phyloP scores from a whole-genome alignment of 139 green algal species.

The Haematococcus lacustris region DNA sequence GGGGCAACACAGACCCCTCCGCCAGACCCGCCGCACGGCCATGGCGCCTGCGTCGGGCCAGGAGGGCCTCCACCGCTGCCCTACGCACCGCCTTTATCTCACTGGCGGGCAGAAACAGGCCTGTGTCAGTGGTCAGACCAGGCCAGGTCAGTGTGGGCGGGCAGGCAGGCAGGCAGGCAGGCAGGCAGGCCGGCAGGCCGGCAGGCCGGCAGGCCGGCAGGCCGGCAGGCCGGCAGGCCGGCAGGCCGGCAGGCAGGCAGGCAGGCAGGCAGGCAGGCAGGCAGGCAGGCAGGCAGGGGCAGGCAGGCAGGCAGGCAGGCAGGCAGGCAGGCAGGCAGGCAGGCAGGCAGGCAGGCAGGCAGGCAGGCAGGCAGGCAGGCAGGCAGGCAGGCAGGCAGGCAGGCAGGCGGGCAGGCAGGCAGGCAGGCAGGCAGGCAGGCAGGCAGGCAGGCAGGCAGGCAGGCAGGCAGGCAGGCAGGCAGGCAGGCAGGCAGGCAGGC shows the following conservation, averaged over 20 bases:
- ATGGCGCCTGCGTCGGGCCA: constrained; percentile 12
- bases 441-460: too few relatives aligned
- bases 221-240: not conserved
- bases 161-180: not conserved
- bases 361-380: not conserved
- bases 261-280: not conserved
- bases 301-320: not conserved
- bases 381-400: not conserved
- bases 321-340: not conserved
- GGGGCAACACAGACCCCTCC: constrained; percentile 25
- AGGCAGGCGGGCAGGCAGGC: not conserved
- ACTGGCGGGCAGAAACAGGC: constrained; percentile 54
- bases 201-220: not conserved
- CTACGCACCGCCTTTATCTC: constrained; percentile 61
- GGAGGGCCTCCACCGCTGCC: constrained; percentile 46
- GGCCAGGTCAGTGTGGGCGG: not conserved
- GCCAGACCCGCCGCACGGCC: constrained; percentile 19
- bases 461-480: not conserved
- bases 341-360: not conserved
- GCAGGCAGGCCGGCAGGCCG: not conserved
- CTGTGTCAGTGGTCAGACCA: constrained; percentile 4
- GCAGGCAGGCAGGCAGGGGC: not conserved
- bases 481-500: not conserved
- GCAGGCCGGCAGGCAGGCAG: too few relatives aligned
- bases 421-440: not conserved